Conservation (phyloP, 148 eudicot species). For the Dianthus caryophyllus region DNA sequence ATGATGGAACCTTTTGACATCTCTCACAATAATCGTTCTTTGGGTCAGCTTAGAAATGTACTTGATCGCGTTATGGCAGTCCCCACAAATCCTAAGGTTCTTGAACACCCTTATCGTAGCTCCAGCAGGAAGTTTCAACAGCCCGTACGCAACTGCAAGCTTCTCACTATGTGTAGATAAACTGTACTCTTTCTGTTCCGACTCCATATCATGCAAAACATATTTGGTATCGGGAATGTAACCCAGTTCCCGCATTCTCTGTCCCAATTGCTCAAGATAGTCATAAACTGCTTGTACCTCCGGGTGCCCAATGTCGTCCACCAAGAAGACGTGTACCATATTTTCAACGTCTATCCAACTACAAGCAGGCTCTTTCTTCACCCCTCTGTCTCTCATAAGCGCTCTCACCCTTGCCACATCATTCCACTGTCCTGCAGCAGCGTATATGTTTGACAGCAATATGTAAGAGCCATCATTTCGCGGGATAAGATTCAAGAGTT, state of each 20-base stretch:
- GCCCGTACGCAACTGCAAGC: constrained; percentile 63
- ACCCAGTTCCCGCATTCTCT: constrained; percentile 50
- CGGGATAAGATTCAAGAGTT: constrained; percentile 36
- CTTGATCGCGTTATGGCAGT: constrained; percentile 88
- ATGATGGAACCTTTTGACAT: constrained; percentile 92
- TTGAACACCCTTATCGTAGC: constrained; percentile 61
- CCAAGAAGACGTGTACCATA: constrained; percentile 56
- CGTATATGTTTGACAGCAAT: constrained; percentile 55
- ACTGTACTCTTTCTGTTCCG: constrained; percentile 47
- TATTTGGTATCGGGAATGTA: constrained; percentile 55
- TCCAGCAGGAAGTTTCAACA: constrained; percentile 53
- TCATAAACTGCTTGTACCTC: constrained; percentile 48
- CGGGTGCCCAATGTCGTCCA: constrained; percentile 51
- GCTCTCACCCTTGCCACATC: constrained; percentile 46
- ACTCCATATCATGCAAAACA: constrained; percentile 57
- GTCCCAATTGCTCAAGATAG: constrained; percentile 45
- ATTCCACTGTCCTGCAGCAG: constrained; percentile 46
- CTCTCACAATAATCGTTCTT: constrained; percentile 87
- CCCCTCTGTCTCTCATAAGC: constrained; percentile 60
- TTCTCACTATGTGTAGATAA: constrained; percentile 68
- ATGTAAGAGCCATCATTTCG: constrained; percentile 60
- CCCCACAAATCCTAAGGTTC: constrained; percentile 70
- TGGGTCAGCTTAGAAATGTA: constrained; percentile 69
- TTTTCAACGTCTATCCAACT: constrained; percentile 67
- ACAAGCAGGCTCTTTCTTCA: constrained; percentile 72